Percentiles rank a stretch among this genome's conserved stretches.
These are phyloP conservation scores for Cucumis hystrix DNA, from an alignment of 306 rosid species.

Conservation along the genomic window DNA sequence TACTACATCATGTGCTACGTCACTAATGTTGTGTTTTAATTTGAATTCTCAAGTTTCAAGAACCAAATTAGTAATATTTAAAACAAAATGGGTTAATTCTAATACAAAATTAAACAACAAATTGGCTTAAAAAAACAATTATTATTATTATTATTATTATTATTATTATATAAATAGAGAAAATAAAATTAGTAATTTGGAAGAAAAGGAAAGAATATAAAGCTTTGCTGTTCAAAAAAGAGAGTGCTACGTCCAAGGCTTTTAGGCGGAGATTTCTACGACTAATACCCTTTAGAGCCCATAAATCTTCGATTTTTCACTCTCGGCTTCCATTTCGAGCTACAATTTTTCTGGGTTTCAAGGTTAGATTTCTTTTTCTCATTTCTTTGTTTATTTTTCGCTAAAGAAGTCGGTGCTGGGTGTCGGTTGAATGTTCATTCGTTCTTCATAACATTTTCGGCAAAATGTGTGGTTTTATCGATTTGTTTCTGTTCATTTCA, in stretches of 20 bases:
- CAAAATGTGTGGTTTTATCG: background rate
- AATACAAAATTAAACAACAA: background rate
- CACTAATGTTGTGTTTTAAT: background rate
- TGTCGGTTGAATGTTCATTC: background rate
- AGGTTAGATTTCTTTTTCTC: background rate
- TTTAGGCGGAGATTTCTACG: background rate
- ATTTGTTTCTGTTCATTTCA: background rate
- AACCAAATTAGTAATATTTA: background rate
- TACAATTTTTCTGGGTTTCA: background rate
- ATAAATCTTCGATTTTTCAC: background rate
- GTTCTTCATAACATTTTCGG: background rate
- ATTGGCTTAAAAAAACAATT: background rate
- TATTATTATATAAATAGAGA: no score
- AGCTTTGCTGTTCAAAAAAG: background rate
- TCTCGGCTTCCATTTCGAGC: background rate
- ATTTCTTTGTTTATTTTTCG: background rate
- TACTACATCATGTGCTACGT: background rate
- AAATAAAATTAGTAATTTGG: no score
- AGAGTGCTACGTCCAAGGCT: background rate
- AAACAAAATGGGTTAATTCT: background rate
- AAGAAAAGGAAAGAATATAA: background rate
- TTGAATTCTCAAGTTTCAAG: background rate
- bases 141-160: no score
- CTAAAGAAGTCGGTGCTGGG: background rate
- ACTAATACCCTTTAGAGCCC: background rate